Conservation (phyloP, 768 basidiomycete genomes). For the Tulasnella sp. region DNA sequence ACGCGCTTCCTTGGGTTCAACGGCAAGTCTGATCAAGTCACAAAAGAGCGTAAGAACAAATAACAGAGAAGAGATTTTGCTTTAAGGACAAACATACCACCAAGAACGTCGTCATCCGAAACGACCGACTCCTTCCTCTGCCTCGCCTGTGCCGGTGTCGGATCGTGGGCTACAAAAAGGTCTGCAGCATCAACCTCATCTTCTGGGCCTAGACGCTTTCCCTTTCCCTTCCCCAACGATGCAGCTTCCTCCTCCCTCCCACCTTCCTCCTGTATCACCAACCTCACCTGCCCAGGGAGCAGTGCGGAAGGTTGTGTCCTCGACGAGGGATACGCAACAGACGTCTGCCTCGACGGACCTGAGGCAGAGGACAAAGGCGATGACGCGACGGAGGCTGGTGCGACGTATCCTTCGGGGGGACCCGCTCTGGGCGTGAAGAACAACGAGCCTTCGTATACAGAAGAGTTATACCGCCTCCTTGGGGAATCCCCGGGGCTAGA, state of each 20-base stretch:
- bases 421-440: slow-evolving; percentile 5
- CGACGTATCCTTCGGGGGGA: neutral
- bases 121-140: slow-evolving; percentile 6
- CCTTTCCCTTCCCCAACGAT: slow-evolving; percentile 10
- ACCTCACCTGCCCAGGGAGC: neutral
- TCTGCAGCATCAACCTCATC: neutral
- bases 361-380: neutral
- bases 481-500: neutral
- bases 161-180: neutral
- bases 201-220: slow-evolving; percentile 1
- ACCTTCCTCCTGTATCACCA: neutral
- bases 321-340: neutral
- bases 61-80: neutral
- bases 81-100: neutral
- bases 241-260: slow-evolving; percentile 2
- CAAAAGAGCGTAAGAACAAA: neutral
- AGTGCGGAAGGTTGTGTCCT: neutral
- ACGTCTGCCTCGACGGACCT: neutral
- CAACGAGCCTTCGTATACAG: neutral
- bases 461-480: neutral
- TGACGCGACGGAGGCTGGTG: neutral
- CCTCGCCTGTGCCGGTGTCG: neutral
- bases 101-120: neutral
- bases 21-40: slow-evolving; percentile 9
- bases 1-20: slow-evolving; percentile 6